These are phyloP conservation scores for Paxillus rubicundulus DNA, from an alignment of 768 basidiomycete species.

Conservation along the genomic window DNA sequence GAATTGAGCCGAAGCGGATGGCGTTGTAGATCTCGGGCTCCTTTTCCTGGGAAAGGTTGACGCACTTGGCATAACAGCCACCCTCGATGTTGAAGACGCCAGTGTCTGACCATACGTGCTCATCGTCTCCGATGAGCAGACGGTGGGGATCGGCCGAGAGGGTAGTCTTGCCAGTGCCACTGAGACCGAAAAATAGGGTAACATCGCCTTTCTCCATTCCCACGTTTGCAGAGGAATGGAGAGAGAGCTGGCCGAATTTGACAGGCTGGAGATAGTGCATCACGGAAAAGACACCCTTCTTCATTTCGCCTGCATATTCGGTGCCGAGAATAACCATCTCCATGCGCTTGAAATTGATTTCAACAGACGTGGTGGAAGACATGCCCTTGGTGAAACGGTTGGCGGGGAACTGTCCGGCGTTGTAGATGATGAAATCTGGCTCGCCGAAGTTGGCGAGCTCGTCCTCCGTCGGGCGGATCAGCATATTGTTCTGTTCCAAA, in stretches of 20 bases:
- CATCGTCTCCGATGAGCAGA: slow-evolving; percentile 95
- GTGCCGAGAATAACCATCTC: slow-evolving; percentile 99
- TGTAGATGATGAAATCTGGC: slow-evolving; percentile 99
- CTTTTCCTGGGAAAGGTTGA: slow-evolving; percentile 95
- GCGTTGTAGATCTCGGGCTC: slow-evolving; percentile 98
- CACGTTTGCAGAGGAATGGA: slow-evolving; percentile 98
- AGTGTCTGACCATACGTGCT: slow-evolving; percentile 98
- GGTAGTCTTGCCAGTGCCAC: slow-evolving; percentile 98
- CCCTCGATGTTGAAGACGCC: slow-evolving; percentile 99
- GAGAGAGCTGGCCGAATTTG: slow-evolving; percentile 95
- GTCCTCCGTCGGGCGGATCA: slow-evolving; percentile 95
- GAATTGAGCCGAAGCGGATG: slow-evolving; percentile 92
- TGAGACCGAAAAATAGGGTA: slow-evolving; percentile 98
- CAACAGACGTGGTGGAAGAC: slow-evolving; percentile 97
- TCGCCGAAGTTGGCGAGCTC: slow-evolving; percentile 94
- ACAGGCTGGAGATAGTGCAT: slow-evolving; percentile 99
- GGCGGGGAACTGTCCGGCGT: slow-evolving; percentile 99
- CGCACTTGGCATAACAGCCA: slow-evolving; percentile 97
- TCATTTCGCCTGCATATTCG: slow-evolving; percentile 99
- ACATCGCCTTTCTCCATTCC: slow-evolving; percentile 87
- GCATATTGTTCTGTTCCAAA: slow-evolving; percentile 86
- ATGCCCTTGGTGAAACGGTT: slow-evolving; percentile 99
- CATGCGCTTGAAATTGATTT: slow-evolving; percentile 99
- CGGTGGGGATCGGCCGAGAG: slow-evolving; percentile 95
- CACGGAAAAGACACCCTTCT: slow-evolving; percentile 99